These are phyloP conservation scores for Beauveria rudraprayagi DNA, from an alignment of 2,329 filamentous ascomycete genomes.

Conservation along the genomic window DNA sequence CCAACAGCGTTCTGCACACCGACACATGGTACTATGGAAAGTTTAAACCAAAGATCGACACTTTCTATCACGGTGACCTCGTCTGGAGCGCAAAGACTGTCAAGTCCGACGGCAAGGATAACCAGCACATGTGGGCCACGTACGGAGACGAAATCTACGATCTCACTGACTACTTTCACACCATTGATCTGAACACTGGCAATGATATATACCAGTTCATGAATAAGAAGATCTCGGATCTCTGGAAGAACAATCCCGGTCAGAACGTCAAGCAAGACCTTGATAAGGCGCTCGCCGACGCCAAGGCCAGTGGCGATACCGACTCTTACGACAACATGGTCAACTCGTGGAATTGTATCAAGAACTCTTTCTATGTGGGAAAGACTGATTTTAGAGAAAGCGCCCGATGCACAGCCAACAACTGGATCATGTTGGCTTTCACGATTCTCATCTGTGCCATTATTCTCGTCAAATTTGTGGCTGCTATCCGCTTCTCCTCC, in stretches of 20 bases:
- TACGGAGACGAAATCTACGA: constrained; percentile 75
- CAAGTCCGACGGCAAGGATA: constrained; percentile 54
- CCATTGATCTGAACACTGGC: constrained; percentile 51
- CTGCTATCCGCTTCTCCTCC: constrained; percentile 86
- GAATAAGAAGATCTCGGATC: constrained; percentile 54
- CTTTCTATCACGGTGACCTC: constrained; percentile 81
- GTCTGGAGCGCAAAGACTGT: constrained; percentile 60
- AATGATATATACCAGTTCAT: constrained; percentile 60
- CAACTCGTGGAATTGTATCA: constrained; percentile 71
- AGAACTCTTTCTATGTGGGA: constrained; percentile 76
- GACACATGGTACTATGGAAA: constrained; percentile 67
- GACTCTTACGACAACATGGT: constrained; percentile 41
- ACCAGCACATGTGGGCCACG: constrained; percentile 70
- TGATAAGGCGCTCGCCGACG: constrained; percentile 42
- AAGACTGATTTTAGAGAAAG: constrained; percentile 75
- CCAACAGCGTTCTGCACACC: constrained; percentile 49
- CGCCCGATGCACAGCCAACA: constrained; percentile 75
- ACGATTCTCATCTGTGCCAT: constrained; percentile 75
- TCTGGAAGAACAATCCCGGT: constrained; percentile 72
- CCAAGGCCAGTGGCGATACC: constrained; percentile 39
- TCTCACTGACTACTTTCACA: constrained; percentile 85
- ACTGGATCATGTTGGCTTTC: constrained; percentile 81
- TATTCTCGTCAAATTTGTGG: constrained; percentile 80
- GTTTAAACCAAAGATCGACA: constrained; percentile 72
- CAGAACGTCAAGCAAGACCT: constrained; percentile 64